Base-by-base conservation (phyloP, 2,329 filamentous ascomycete species). In the Epichloe baconii region DNA sequence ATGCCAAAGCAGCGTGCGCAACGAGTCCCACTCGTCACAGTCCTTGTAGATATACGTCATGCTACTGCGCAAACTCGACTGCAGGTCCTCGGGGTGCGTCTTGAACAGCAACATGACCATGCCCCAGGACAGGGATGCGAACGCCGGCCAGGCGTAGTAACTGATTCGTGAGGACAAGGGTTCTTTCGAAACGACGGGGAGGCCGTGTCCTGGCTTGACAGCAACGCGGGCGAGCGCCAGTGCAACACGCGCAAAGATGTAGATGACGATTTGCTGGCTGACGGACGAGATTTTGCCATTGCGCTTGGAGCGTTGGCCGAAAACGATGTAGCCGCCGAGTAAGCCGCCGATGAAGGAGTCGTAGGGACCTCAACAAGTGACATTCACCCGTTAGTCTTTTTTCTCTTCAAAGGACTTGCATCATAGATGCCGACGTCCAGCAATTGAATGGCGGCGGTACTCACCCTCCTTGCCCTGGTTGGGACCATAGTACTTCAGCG, bases 21-120 rank as follows among this genome's bases (percentile, higher is more conserved):
- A 73, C 40, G 84, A 86, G 63, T 95, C 86, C 88, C 91, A 98
- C 53, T 86, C 77, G 62, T 96, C 86, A 56, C 86, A 88, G 67
- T 97, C 86, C 53, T 81, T 77, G 66, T 91, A 98, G 74, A 98
- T 95, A 64, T 98, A 98, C 60, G 81, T 87, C 93, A 98, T 98
- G 72, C 89, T 96, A 70, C 83, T 90, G 66, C 88, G 79, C 74
- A 98, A 71, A 67, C 90, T 96, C 54, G 83, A 81, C 76, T 96
- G 93, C 64, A 98, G 78, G 52, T 86, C 88, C 61, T 94, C 88
- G 5, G 93, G 89, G 71, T 97, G 83, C 79, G 86, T 87, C 61
- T 86, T 80, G 74, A 96, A 98, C 54, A 98, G 70, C 71, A 91
- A 88, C 93, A 98, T 98, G 56, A 98, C 89, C 62, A 82, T 74